Percentiles rank a stretch among this genome's conserved stretches.
Conservation (phyloP, 306 rosid genomes). For the Vigna reflexopilosa region DNA sequence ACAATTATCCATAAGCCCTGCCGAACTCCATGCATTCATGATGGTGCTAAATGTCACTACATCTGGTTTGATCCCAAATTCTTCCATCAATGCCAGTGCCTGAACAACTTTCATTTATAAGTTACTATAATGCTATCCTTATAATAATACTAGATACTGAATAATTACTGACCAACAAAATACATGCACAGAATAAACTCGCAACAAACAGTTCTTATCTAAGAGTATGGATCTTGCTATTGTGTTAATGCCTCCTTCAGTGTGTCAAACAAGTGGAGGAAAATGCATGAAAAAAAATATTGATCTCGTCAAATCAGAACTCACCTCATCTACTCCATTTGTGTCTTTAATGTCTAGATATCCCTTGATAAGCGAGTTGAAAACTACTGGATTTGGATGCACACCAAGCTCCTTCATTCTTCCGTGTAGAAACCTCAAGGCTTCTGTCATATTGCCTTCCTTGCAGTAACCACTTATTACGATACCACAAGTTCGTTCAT, state of each 20-base stretch:
- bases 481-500: constrained; percentile 92
- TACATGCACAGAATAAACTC: constrained; percentile 21
- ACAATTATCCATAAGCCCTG: constrained; percentile 83
- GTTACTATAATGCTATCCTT: constrained; percentile 33
- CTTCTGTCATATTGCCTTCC: constrained; percentile 84
- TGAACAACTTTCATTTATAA: constrained; percentile 53
- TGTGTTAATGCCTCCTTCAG: not conserved
- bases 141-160: constrained; percentile 21
- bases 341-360: constrained; percentile 75
- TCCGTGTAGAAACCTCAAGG: constrained; percentile 72
- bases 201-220: constrained; percentile 6
- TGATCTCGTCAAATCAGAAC: constrained; percentile 34
- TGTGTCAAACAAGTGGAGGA: not conserved
- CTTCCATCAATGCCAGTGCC: constrained; percentile 93
- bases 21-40: constrained; percentile 95
- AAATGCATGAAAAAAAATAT: constrained; percentile 17
- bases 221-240: not conserved
- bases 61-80: constrained; percentile 88
- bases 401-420: constrained; percentile 83
- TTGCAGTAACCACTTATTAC: constrained; percentile 82
- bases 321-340: constrained; percentile 79
- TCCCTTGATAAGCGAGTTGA: constrained; percentile 92
- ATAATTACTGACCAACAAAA: constrained; percentile 22
- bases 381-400: constrained; percentile 79
- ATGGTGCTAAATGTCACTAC: constrained; percentile 95